Evolutionary conservation across 306 rosid genomes (phyloP).

Genomic region (Trichosanthes truncata): DNA sequence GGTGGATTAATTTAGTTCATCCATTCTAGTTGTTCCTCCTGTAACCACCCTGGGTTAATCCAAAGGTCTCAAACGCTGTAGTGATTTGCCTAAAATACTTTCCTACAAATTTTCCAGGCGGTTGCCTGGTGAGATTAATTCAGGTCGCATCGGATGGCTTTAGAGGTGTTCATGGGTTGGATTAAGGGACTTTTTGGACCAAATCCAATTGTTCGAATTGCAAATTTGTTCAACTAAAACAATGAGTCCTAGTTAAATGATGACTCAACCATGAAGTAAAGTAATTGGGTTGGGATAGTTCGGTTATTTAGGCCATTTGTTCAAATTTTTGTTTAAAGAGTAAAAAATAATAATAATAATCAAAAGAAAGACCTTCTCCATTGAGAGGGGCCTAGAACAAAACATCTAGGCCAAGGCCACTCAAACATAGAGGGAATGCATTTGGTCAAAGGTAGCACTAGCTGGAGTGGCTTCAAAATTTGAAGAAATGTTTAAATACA

Average conservation of each 20-base stretch:
- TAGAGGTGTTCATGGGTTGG: background rate
- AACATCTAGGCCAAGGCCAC: background rate
- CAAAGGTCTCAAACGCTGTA: background rate
- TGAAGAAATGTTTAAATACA: background rate
- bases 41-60: background rate
- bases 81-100: background rate
- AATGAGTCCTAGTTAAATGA: background rate
- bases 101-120: background rate
- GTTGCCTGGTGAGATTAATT: background rate
- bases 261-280: background rate
- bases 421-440: background rate
- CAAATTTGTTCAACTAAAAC: background rate
- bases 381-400: background rate
- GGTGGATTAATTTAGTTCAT: background rate
- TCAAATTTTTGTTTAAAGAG: background rate
- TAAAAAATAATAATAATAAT: background rate
- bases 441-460: background rate
- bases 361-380: background rate
- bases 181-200: background rate
- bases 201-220: background rate
- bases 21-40: background rate
- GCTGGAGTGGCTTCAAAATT: background rate
- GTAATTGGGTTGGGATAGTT: background rate
- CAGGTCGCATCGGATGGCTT: background rate
- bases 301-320: background rate